Conservation (phyloP, 2,329 filamentous ascomycete species). For the Aquanectria penicillioides region DNA sequence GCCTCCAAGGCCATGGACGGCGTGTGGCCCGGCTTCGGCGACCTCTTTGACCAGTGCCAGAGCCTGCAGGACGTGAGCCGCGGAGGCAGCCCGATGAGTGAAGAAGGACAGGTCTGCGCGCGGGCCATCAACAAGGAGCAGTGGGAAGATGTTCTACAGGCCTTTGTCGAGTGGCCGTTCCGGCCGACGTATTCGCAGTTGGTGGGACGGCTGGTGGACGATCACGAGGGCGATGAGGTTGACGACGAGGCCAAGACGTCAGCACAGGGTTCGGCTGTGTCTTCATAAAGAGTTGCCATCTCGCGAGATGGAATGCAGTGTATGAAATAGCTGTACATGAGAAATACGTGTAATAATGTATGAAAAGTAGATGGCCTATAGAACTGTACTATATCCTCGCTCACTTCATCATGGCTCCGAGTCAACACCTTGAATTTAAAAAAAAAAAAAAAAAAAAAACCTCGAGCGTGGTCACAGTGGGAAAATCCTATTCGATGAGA, state of each 20-base stretch:
- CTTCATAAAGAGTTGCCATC: too few relatives aligned
- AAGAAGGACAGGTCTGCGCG: constrained; percentile 54
- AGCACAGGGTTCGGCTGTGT: constrained; percentile 21
- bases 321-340: too few relatives aligned
- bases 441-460: neutral
- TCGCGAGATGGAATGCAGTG: too few relatives aligned
- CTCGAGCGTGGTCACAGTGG: too few relatives aligned
- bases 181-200: constrained; percentile 60
- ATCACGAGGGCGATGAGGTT: constrained; percentile 32
- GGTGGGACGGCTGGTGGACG: constrained; percentile 54
- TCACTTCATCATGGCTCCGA: too few relatives aligned
- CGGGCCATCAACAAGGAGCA: constrained; percentile 63
- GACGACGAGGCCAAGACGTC: constrained; percentile 40
- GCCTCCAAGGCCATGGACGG: constrained; percentile 58
- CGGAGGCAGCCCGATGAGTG: constrained; percentile 57
- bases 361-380: neutral
- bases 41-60: constrained; percentile 60
- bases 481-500: too few relatives aligned
- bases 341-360: too few relatives aligned
- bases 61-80: constrained; percentile 57
- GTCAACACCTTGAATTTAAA: neutral
- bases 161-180: constrained; percentile 75
- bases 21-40: constrained; percentile 68
- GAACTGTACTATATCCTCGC: neutral
- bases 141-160: constrained; percentile 66